Evolutionary conservation across 371 early-diverging fungal species (phyloP).

Genomic region (Massospora cicadina): DNA sequence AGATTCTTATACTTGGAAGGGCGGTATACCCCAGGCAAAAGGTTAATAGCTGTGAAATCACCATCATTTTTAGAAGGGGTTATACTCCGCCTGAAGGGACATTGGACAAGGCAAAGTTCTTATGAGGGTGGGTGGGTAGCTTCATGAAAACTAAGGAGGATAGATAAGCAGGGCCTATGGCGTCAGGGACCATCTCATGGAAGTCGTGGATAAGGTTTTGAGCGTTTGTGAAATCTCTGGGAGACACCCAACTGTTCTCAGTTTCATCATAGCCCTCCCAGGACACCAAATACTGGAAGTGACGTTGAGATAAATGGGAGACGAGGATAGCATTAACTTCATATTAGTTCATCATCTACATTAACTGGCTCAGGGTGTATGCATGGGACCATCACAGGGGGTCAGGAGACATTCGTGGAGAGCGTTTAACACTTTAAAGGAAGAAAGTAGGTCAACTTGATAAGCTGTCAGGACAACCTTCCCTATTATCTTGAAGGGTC

Average conservation of each 20-base stretch:
- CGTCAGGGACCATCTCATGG: too few species aligned
- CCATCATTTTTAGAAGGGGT: too few species aligned
- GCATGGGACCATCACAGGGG: background rate
- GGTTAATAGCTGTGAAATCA: too few species aligned
- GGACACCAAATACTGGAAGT: background rate
- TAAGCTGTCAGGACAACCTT: background rate
- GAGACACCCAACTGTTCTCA: background rate
- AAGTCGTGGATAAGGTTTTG: too few species aligned
- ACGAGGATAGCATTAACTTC: background rate
- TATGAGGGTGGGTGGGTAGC: too few species aligned
- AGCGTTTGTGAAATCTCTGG: too few species aligned
- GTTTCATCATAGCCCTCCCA: background rate
- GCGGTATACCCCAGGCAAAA: too few species aligned
- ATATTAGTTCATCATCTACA: background rate
- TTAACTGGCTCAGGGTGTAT: background rate
- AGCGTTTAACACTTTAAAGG: background rate
- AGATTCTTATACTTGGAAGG: too few species aligned
- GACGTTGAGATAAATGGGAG: background rate
- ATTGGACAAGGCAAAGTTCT: too few species aligned
- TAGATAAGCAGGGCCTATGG: too few species aligned
- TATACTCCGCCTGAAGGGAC: too few species aligned
- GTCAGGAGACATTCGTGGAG: background rate
- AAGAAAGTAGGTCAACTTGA: background rate
- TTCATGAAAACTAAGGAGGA: too few species aligned
- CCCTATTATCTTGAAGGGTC: background rate